Evolutionary conservation across 2,329 filamentous ascomycete species (phyloP).

Genomic region (Colletotrichum destructivum): DNA sequence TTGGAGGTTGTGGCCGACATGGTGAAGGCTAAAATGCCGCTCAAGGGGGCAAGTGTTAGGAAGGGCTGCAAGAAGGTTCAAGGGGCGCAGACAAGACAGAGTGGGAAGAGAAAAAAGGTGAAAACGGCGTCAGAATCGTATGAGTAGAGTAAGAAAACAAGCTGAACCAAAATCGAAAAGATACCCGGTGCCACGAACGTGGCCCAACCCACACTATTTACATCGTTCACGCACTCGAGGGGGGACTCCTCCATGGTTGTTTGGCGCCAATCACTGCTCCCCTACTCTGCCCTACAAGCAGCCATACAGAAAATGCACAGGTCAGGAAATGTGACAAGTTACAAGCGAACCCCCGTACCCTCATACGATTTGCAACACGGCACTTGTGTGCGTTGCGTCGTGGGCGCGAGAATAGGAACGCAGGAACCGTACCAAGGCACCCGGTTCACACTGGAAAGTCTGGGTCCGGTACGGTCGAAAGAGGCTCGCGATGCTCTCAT

Average conservation of each 20-base stretch:
- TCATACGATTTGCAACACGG: slow-evolving; percentile 18
- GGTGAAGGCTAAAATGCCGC: slow-evolving; percentile 30
- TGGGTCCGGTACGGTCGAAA: slow-evolving; percentile 31
- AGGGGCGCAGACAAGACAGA: slow-evolving; percentile 8
- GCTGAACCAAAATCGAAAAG: slow-evolving; percentile 39
- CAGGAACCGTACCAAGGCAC: slow-evolving; percentile 32
- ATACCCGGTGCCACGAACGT: slow-evolving; percentile 43
- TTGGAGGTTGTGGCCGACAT: slow-evolving; percentile 59
- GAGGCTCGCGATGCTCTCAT: slow-evolving; percentile 36
- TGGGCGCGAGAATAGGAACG: slow-evolving; percentile 12
- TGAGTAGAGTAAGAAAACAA: slow-evolving; percentile 39
- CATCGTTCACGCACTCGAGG: slow-evolving; percentile 29
- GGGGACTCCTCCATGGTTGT: slow-evolving; percentile 1
- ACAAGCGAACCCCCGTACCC: neutral
- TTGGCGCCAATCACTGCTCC: slow-evolving; percentile 22
- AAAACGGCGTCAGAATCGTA: slow-evolving; percentile 39
- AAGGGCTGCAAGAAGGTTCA: neutral
- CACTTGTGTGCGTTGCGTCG: slow-evolving; percentile 23
- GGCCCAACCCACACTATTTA: slow-evolving; percentile 43
- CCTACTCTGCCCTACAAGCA: slow-evolving; percentile 2
- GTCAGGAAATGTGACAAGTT: slow-evolving; percentile 3
- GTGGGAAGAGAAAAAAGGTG: neutral
- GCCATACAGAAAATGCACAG: slow-evolving; percentile 10
- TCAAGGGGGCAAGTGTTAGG: slow-evolving; percentile 22
- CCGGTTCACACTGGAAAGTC: slow-evolving; percentile 15